Conservation (phyloP, 2,329 filamentous ascomycete species). For the Botrytis hyacinthi region DNA sequence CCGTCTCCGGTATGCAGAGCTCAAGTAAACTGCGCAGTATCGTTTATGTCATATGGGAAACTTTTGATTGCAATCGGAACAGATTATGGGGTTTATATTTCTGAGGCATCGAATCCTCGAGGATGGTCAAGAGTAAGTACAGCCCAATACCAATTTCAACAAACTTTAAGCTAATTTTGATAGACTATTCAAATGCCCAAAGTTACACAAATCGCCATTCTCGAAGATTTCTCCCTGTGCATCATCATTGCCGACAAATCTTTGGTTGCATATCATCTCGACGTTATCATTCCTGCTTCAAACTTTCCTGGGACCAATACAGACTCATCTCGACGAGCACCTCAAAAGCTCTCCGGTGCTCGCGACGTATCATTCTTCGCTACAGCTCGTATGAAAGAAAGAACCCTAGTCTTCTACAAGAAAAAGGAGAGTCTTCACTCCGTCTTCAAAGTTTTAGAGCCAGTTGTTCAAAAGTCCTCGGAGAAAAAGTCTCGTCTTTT, state of each 20-base stretch:
- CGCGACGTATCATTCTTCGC: slow-evolving; percentile 97
- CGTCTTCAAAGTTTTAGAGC: slow-evolving; percentile 95
- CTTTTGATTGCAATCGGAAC: slow-evolving; percentile 92
- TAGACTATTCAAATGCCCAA: slow-evolving; percentile 70
- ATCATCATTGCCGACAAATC: slow-evolving; percentile 88
- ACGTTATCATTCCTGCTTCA: slow-evolving; percentile 69
- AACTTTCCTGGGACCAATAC: slow-evolving; percentile 60
- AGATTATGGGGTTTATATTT: slow-evolving; percentile 88
- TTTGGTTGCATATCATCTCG: slow-evolving; percentile 89
- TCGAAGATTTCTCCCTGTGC: slow-evolving; percentile 94
- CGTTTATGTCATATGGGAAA: slow-evolving; percentile 80
- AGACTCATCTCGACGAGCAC: slow-evolving; percentile 79
- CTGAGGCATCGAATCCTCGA: slow-evolving; percentile 83
- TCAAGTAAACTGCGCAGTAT: slow-evolving; percentile 87
- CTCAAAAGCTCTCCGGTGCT: slow-evolving; percentile 80
- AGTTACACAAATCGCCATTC: slow-evolving; percentile 89
- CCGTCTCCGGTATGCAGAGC: slow-evolving; percentile 80
- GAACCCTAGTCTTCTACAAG: slow-evolving; percentile 94
- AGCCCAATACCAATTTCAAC: neutral
- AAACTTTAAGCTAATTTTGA: slow-evolving; percentile 24
- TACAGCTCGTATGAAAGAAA: slow-evolving; percentile 94
- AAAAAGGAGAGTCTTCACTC: slow-evolving; percentile 89
- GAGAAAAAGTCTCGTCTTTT: slow-evolving; percentile 75
- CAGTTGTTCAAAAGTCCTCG: slow-evolving; percentile 87
- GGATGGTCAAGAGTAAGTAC: slow-evolving; percentile 82